Percentiles rank a stretch among this genome's conserved stretches.
Evolutionary conservation across 2,329 filamentous ascomycete species (phyloP).

Genomic region (Aspergillus sp.): DNA sequence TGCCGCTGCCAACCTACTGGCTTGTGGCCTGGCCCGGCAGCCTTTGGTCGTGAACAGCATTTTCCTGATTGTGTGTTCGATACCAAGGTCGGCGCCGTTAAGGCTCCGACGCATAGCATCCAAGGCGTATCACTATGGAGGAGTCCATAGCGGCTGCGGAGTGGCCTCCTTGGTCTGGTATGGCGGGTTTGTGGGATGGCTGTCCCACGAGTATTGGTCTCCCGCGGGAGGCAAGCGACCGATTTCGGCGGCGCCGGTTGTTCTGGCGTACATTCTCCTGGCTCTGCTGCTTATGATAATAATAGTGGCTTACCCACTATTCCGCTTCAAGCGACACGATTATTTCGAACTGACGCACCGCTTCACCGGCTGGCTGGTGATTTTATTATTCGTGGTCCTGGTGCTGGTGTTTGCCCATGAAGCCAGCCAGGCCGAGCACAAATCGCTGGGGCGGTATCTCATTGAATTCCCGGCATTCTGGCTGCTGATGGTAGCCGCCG

Average conservation of each 20-base stretch:
- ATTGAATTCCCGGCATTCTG: conserved; percentile 51
- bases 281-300: conserved; percentile 52
- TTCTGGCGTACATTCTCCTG: conserved; percentile 51
- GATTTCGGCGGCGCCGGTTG: conserved; percentile 34
- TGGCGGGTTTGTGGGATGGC: conserved; percentile 25
- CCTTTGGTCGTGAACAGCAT: conserved; percentile 46
- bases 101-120: conserved; percentile 37
- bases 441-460: conserved; percentile 31
- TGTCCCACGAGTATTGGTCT: conserved; percentile 26
- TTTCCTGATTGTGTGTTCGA: conserved; percentile 37
- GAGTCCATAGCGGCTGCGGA: conserved; percentile 44
- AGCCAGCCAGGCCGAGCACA: conserved; percentile 24
- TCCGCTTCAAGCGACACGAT: conserved; percentile 57
- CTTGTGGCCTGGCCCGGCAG: conserved; percentile 42
- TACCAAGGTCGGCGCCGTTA: conserved; percentile 39
- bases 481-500: conserved; percentile 56
- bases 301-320: conserved; percentile 52
- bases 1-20: conserved; percentile 38
- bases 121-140: conserved; percentile 47
- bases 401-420: conserved; percentile 47
- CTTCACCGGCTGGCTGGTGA: conserved; percentile 60
- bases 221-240: conserved; percentile 8
- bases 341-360: conserved; percentile 62
- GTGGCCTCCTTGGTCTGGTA: conserved; percentile 43
- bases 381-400: conserved; percentile 57